A percentile compares a stretch with the other conserved stretches of the same genome.
Conservation (phyloP, 306 rosid genomes). For the Fragaria nilgerrensis region DNA sequence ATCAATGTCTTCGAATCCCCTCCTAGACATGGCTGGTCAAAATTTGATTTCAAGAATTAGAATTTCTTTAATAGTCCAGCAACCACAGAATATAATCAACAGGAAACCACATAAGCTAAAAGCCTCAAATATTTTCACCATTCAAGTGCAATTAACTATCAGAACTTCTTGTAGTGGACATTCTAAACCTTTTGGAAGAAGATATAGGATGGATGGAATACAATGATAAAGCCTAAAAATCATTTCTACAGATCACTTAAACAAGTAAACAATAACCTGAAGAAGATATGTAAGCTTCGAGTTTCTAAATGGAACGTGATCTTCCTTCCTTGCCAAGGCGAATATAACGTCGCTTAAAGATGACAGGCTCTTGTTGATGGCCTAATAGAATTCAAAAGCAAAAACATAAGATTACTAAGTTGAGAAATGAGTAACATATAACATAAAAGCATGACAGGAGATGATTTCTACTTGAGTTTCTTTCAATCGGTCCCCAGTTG, state of each 20-base stretch:
- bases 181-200: neutral
- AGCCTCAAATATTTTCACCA: neutral
- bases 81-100: neutral
- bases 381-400: slow-evolving; percentile 38
- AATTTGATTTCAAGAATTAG: slow-evolving; percentile 22
- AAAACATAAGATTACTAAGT: neutral
- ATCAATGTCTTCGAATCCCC: slow-evolving; percentile 93
- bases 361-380: slow-evolving; percentile 87
- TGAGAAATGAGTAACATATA: slow-evolving; percentile 9
- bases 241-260: neutral
- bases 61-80: slow-evolving; percentile 6
- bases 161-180: neutral
- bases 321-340: slow-evolving; percentile 95
- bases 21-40: slow-evolving; percentile 90
- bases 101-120: neutral
- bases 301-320: slow-evolving; percentile 86
- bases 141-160: neutral
- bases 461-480: slow-evolving; percentile 75
- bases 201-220: neutral
- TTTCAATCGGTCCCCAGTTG: slow-evolving; percentile 86
- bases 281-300: slow-evolving; percentile 97
- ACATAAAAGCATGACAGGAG: slow-evolving; percentile 1
- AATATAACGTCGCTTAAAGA: slow-evolving; percentile 91
- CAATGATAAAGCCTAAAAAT: neutral
- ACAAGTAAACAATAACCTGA: slow-evolving; percentile 61